Percentiles rank a stretch among this genome's conserved stretches.
Conservation (phyloP, 768 basidiomycete genomes). For the Pleurotus ostreatus region DNA sequence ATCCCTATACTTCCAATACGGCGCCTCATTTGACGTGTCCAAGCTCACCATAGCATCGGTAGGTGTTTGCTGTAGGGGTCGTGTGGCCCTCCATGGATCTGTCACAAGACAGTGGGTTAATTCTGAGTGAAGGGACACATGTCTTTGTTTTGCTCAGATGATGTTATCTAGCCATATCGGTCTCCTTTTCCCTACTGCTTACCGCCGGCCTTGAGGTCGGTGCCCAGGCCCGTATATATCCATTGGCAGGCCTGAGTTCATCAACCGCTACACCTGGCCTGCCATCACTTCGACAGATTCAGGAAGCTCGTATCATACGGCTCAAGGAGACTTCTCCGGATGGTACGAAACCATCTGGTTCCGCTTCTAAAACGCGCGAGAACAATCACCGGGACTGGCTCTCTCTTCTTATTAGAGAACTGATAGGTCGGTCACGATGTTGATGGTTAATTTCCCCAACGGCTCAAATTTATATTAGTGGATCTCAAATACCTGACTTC, state of each 20-base stretch:
- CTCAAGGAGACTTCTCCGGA: slow-evolving; percentile 42
- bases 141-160: slow-evolving; percentile 11
- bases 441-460: slow-evolving; percentile 12
- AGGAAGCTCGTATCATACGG: slow-evolving; percentile 49
- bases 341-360: slow-evolving; percentile 9
- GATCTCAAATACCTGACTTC: slow-evolving; percentile 66
- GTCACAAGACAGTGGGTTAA: slow-evolving; percentile 50
- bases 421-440: slow-evolving; percentile 46
- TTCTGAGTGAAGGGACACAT: slow-evolving; percentile 10
- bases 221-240: slow-evolving; percentile 41
- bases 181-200: slow-evolving; percentile 54
- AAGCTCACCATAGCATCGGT: slow-evolving; percentile 16
- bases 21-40: slow-evolving; percentile 2
- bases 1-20: slow-evolving; percentile 6
- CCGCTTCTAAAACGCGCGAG: slow-evolving; percentile 15
- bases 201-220: slow-evolving; percentile 57
- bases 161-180: slow-evolving; percentile 41
- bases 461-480: slow-evolving; percentile 38
- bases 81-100: slow-evolving; percentile 74
- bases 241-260: slow-evolving; percentile 36
- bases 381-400: slow-evolving; percentile 63
- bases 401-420: slow-evolving; percentile 57
- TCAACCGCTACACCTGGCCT: slow-evolving; percentile 38
- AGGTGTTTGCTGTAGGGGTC: slow-evolving; percentile 66
- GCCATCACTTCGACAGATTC: slow-evolving; percentile 44